Evolutionary conservation across 2,329 filamentous ascomycete species (phyloP).

Genomic region (Penicillium frequentans): DNA sequence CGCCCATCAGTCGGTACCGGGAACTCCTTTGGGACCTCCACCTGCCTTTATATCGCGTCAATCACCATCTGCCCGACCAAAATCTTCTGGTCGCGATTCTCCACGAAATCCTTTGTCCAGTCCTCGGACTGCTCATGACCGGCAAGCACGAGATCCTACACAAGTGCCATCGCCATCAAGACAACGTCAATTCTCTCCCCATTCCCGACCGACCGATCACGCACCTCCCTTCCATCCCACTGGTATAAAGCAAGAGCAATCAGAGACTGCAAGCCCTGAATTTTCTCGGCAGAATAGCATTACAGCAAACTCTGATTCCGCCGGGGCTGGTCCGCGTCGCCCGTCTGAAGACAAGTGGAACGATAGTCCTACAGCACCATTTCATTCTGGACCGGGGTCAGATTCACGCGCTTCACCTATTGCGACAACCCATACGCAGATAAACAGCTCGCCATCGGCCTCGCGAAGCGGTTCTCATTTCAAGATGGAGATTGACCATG

Average conservation of each 20-base stretch:
- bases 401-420: conserved; percentile 14
- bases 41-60: conserved; percentile 32
- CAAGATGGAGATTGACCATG: conserved; percentile 26
- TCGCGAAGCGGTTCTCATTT: conserved; percentile 16
- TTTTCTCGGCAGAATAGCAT: conserved; percentile 48
- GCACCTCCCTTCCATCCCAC: conserved; percentile 43
- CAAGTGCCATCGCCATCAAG: conserved; percentile 31
- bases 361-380: conserved; percentile 26
- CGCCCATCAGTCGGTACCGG: conserved; percentile 46
- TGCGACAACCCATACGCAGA: conserved; percentile 17
- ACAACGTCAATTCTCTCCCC: conserved; percentile 36
- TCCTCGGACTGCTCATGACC: conserved; percentile 33
- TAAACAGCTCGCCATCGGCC: conserved; percentile 31
- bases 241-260: conserved; percentile 65
- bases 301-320: conserved; percentile 26
- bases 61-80: conserved; percentile 38
- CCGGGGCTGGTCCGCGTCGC: conserved; percentile 21
- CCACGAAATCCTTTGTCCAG: conserved; percentile 33
- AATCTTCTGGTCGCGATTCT: conserved; percentile 39
- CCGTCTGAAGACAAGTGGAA: conserved; percentile 29
- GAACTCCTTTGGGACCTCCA: conserved; percentile 51
- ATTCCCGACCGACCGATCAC: conserved; percentile 34
- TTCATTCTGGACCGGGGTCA: conserved; percentile 14
- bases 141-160: conserved; percentile 25
- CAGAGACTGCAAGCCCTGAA: conserved; percentile 76